These are phyloP conservation scores for Pochonia chlamydosporia DNA, from an alignment of 2,329 filamentous ascomycete genomes.

Conservation along the genomic window DNA sequence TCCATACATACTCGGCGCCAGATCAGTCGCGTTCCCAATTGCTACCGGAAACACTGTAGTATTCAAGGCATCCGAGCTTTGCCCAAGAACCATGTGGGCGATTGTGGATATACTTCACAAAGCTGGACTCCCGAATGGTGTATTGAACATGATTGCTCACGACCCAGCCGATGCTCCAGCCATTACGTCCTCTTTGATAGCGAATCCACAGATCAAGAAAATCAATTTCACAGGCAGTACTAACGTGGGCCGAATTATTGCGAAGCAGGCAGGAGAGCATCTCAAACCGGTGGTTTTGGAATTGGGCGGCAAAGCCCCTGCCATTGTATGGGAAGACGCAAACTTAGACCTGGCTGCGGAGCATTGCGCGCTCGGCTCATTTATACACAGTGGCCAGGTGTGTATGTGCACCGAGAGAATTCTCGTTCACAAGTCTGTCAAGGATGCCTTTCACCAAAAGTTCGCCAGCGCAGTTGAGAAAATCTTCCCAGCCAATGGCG, in stretches of 20 bases:
- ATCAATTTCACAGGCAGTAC: conserved; percentile 85
- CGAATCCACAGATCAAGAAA: conserved; percentile 64
- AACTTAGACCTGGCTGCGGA: conserved; percentile 66
- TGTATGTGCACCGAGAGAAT: conserved; percentile 84
- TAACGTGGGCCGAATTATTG: conserved; percentile 66
- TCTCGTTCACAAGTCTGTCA: conserved; percentile 45
- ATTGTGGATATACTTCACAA: conserved; percentile 61
- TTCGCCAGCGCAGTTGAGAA: conserved; percentile 32
- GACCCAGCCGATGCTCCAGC: conserved; percentile 60
- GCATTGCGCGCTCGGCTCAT: conserved; percentile 63
- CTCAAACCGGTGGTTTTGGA: conserved; percentile 79
- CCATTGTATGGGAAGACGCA: conserved; percentile 76
- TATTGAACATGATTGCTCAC: conserved; percentile 65
- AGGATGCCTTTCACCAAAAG: conserved; percentile 39
- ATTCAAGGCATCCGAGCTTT: conserved; percentile 65
- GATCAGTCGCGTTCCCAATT: conserved; percentile 56
- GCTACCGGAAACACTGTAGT: conserved; percentile 74
- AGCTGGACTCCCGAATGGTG: conserved; percentile 71
- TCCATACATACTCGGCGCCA: conserved; percentile 47
- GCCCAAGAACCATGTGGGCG: conserved; percentile 57
- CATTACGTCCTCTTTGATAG: conserved; percentile 63
- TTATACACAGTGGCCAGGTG: conserved; percentile 71
- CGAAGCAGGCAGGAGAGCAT: conserved; percentile 60
- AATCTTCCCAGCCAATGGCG: conserved; percentile 49
- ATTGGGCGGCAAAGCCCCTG: conserved; percentile 74